phyloP scores from a whole-genome alignment of 2,329 filamentous ascomycete species.

The Pseudopyricularia javanii region DNA sequence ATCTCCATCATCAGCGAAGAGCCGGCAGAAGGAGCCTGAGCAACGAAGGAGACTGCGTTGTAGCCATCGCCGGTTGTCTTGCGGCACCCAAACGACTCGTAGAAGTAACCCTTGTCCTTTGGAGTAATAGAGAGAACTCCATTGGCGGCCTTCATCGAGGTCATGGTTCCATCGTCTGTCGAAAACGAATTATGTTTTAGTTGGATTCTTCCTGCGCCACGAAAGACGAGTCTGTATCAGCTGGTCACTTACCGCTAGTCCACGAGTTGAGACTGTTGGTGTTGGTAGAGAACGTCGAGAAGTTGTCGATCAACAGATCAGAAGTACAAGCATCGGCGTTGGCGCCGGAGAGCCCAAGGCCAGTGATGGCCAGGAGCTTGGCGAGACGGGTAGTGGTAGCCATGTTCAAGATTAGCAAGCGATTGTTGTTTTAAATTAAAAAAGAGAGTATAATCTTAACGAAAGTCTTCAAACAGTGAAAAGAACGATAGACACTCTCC shows the following conservation, averaged over 20 bases:
- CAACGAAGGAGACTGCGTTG: slow-evolving; percentile 30
- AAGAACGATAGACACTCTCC: not conserved
- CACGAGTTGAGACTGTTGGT: slow-evolving; percentile 14
- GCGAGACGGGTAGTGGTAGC: not conserved
- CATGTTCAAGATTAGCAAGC: not conserved
- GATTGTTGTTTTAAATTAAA: not conserved
- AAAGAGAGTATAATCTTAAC: not conserved
- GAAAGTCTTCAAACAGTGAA: not conserved
- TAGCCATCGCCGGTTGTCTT: slow-evolving; percentile 30
- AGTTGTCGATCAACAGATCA: slow-evolving; percentile 16
- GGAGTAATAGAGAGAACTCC: slow-evolving; percentile 37
- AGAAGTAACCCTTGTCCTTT: slow-evolving; percentile 36
- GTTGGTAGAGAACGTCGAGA: slow-evolving; percentile 12
- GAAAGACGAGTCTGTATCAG: not conserved
- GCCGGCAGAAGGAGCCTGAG: slow-evolving; percentile 25
- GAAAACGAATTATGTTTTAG: not conserved
- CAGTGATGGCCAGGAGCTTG: not conserved
- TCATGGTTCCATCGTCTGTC: slow-evolving; percentile 36
- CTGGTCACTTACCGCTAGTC: slow-evolving; percentile 13
- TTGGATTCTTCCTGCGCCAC: too few species aligned
- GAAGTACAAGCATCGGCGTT: slow-evolving; percentile 12
- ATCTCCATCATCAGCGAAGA: slow-evolving; percentile 6
- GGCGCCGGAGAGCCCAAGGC: not conserved
- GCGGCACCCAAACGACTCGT: slow-evolving; percentile 37
- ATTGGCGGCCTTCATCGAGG: slow-evolving; percentile 22